These are phyloP conservation scores for Echinochloa phyllopogon DNA, from an alignment of 176 grass and related monocot genomes.

Conservation along the genomic window DNA sequence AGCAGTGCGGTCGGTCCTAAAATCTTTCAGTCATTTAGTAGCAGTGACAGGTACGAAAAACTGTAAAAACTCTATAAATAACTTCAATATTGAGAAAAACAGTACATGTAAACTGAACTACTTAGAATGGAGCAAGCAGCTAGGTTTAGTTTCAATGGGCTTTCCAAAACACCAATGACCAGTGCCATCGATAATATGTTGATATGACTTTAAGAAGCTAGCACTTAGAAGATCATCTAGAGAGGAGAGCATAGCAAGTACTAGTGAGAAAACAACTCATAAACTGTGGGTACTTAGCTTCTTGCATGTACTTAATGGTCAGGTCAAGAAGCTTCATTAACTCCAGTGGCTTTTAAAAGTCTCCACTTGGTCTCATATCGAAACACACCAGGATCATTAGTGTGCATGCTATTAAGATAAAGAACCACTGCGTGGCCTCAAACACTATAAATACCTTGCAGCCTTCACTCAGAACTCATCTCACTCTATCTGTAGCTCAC, in stretches of 20 bases:
- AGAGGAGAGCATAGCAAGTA: neutral
- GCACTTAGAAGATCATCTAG: neutral
- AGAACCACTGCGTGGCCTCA: neutral
- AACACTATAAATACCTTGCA: constrained; percentile 32
- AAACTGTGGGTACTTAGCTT: neutral
- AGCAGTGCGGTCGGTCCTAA: neutral
- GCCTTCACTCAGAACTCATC: neutral
- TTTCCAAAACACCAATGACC: neutral
- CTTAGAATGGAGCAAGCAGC: neutral
- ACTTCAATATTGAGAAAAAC: neutral
- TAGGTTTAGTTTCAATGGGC: neutral
- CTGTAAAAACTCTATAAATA: neutral
- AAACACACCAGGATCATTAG: neutral
- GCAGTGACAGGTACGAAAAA: neutral
- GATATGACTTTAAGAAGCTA: neutral
- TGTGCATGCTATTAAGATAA: neutral
- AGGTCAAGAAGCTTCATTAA: constrained; percentile 21
- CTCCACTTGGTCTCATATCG: neutral
- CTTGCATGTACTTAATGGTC: neutral
- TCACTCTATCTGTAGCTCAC: neutral
- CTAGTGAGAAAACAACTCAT: neutral
- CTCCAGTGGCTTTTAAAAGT: neutral
- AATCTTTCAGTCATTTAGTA: neutral
- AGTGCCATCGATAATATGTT: neutral
- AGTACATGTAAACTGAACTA: neutral